Conservation (phyloP, 805 yeast genomes). For the Saturnispora quitensis region DNA sequence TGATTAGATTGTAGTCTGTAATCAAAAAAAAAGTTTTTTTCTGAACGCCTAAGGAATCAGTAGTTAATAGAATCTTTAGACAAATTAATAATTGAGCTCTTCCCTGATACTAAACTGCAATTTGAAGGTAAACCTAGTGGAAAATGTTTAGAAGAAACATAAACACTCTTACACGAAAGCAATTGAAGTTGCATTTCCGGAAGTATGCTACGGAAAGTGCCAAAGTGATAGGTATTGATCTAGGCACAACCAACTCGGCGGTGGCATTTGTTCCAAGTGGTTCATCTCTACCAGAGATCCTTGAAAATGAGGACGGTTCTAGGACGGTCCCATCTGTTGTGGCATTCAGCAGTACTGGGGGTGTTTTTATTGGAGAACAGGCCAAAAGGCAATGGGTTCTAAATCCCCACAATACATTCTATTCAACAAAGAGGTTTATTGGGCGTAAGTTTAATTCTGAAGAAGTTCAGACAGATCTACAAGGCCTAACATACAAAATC, state of each 20-base stretch:
- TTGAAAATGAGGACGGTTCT: constrained; percentile 71
- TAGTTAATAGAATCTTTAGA: too few species aligned
- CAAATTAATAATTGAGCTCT: too few species aligned
- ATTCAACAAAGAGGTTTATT: constrained; percentile 90
- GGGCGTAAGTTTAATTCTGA: constrained; percentile 86
- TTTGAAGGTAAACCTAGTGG: not conserved
- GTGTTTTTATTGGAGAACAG: constrained; percentile 85
- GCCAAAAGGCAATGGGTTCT: constrained; percentile 96
- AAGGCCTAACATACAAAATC: constrained; percentile 83
- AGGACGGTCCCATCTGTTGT: constrained; percentile 90
- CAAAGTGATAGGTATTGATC: constrained; percentile 72
- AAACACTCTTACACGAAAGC: not conserved
- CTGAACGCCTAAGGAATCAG: too few species aligned
- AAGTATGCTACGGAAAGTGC: not conserved
- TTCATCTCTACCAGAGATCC: constrained; percentile 49
- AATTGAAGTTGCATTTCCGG: not conserved
- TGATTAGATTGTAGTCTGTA: too few species aligned
- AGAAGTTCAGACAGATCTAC: constrained; percentile 86
- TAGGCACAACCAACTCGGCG: constrained; percentile 87
- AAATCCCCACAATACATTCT: constrained; percentile 87
- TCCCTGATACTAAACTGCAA: not conserved
- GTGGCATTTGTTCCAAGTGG: constrained; percentile 79
- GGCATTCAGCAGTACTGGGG: constrained; percentile 82
- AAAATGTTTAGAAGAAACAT: not conserved
- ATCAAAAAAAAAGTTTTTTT: too few species aligned